phyloP scores from a whole-genome alignment of 208 protist species.

The Leishmania tarentolae region DNA sequence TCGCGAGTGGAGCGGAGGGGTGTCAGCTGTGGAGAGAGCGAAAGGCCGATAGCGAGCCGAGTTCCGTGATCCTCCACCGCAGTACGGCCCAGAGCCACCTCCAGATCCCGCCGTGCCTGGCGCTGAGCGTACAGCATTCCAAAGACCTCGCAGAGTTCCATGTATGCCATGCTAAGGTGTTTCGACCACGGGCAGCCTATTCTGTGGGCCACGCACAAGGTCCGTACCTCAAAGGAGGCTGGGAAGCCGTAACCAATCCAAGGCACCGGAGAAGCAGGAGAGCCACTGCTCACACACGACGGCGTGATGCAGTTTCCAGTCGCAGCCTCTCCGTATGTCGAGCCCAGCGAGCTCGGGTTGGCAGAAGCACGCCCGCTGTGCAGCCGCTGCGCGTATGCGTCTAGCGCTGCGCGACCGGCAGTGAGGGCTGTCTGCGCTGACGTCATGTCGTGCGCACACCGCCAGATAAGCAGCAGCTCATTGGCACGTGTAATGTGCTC shows the following conservation, averaged over 20 bases:
- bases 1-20: conserved; percentile 17
- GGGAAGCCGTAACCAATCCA: conserved; percentile 34
- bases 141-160: conserved; percentile 45
- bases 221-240: conserved; percentile 15
- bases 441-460: conserved; percentile 35
- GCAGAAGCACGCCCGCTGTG: neutral
- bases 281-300: neutral
- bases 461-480: conserved; percentile 53
- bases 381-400: neutral
- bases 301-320: neutral
- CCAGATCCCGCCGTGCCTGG: conserved; percentile 43
- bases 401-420: conserved; percentile 25
- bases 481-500: conserved; percentile 68
- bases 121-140: conserved; percentile 34
- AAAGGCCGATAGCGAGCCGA: neutral
- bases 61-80: neutral
- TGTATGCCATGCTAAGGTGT: conserved; percentile 42
- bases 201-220: conserved; percentile 47
- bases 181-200: conserved; percentile 48
- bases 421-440: conserved; percentile 28
- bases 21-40: conserved; percentile 20
- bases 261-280: neutral
- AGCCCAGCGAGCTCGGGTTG: neutral
- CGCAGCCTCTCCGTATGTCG: neutral
- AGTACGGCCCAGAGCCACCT: conserved; percentile 25